phyloP scores from a whole-genome alignment of 257 asterid genomes.

The Primulina tabacum region DNA sequence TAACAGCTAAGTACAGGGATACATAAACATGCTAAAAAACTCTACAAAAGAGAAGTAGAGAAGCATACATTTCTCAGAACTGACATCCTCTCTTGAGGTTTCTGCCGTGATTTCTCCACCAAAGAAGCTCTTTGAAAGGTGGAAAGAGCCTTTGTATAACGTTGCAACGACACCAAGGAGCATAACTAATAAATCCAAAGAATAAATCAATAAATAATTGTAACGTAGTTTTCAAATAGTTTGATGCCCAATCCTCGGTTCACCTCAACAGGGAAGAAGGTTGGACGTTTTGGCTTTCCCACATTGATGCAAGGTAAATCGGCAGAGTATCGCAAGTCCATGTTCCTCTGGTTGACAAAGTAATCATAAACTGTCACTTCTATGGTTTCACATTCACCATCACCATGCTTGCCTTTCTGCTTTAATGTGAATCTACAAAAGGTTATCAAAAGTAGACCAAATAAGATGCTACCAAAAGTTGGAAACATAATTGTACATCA shows the following conservation, averaged over 20 bases:
- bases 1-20: conserved; percentile 15
- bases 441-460: conserved; percentile 10
- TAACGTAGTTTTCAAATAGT: conserved; percentile 4
- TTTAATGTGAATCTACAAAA: conserved; percentile 56
- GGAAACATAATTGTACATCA: not conserved
- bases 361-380: conserved; percentile 90
- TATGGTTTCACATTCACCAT: conserved; percentile 48
- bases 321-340: conserved; percentile 73
- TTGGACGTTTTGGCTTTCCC: conserved; percentile 85
- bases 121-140: conserved; percentile 73
- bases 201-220: conserved; percentile 9
- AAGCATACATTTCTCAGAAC: conserved; percentile 57
- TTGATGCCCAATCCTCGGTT: conserved; percentile 7
- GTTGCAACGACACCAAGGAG: conserved; percentile 71
- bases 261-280: conserved; percentile 88
- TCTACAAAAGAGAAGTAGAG: not conserved
- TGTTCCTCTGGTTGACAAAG: conserved; percentile 70
- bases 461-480: not conserved
- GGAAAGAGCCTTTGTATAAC: conserved; percentile 75
- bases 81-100: conserved; percentile 81
- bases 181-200: conserved; percentile 49
- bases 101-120: conserved; percentile 87
- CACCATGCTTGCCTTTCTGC: conserved; percentile 52
- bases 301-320: conserved; percentile 92
- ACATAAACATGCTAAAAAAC: conserved; percentile 2